Evolutionary conservation across 495 filamentous ascomycete species (phyloP).

Genomic region (Talaromyces stipitatus): DNA sequence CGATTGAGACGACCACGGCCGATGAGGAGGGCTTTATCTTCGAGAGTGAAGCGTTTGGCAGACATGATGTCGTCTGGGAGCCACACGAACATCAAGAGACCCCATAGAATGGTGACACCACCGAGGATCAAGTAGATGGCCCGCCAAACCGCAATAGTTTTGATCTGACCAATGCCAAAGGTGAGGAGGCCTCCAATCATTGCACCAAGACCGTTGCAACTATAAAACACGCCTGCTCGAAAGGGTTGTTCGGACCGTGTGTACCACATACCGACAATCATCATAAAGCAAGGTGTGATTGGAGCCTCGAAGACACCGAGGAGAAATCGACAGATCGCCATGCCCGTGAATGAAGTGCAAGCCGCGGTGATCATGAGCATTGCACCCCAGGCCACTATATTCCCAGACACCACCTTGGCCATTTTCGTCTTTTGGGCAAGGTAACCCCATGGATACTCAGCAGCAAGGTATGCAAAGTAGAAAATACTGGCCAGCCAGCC

Average conservation of each 20-base stretch:
- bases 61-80: slow-evolving; percentile 31
- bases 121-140: slow-evolving; percentile 33
- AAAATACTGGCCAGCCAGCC: slow-evolving; percentile 42
- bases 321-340: slow-evolving; percentile 25
- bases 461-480: slow-evolving; percentile 45
- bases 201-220: slow-evolving; percentile 39
- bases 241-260: slow-evolving; percentile 11
- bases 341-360: slow-evolving; percentile 19
- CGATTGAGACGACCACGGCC: slow-evolving; percentile 28
- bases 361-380: slow-evolving; percentile 22
- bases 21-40: slow-evolving; percentile 33
- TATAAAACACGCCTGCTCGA: slow-evolving; percentile 30
- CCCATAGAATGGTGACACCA: slow-evolving; percentile 30
- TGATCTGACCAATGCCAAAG: slow-evolving; percentile 42
- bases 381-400: slow-evolving; percentile 26
- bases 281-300: slow-evolving; percentile 21
- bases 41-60: slow-evolving; percentile 27
- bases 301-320: slow-evolving; percentile 26
- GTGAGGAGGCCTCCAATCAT: slow-evolving; percentile 42
- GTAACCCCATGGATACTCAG: slow-evolving; percentile 22
- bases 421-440: slow-evolving; percentile 14
- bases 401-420: slow-evolving; percentile 19
- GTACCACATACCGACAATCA: slow-evolving; percentile 15
- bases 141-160: slow-evolving; percentile 32
- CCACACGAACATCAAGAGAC: slow-evolving; percentile 25